phyloP scores from a whole-genome alignment of 257 asterid genomes.

The Fraxinus anomala region DNA sequence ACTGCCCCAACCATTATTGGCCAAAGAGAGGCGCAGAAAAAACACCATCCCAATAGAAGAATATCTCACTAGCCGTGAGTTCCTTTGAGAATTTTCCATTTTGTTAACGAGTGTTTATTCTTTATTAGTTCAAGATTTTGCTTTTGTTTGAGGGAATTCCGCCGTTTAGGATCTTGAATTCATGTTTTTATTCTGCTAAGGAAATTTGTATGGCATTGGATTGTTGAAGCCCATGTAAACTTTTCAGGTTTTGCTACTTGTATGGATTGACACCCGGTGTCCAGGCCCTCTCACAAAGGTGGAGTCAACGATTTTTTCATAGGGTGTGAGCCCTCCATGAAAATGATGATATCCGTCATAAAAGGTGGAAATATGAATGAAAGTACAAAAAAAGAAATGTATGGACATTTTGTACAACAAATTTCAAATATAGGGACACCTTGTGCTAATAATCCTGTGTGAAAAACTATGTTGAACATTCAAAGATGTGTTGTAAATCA shows the following conservation, averaged over 20 bases:
- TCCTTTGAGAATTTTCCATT: conserved; percentile 1
- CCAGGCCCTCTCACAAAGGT: no score
- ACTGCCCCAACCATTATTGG: conserved; percentile 59
- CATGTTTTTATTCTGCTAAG: neutral
- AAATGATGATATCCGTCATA: no score
- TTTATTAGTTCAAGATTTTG: neutral
- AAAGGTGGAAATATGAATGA: no score
- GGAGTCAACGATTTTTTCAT: no score
- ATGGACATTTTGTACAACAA: no score
- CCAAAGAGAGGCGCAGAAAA: conserved; percentile 87
- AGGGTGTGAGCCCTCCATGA: no score
- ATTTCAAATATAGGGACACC: no score
- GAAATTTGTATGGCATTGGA: neutral
- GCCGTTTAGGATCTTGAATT: conserved; percentile 6
- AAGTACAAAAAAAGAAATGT: no score
- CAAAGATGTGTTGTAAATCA: no score
- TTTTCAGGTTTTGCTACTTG: neutral
- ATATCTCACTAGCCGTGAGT: conserved; percentile 59
- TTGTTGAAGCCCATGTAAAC: neutral
- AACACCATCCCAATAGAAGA: conserved; percentile 76
- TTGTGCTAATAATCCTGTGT: neutral
- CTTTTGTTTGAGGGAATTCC: neutral
- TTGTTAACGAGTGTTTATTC: conserved; percentile 1
- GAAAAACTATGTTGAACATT: no score
- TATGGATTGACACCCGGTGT: no score